phyloP scores from a whole-genome alignment of 202 grass and related monocot species.

The Setaria viridis region DNA sequence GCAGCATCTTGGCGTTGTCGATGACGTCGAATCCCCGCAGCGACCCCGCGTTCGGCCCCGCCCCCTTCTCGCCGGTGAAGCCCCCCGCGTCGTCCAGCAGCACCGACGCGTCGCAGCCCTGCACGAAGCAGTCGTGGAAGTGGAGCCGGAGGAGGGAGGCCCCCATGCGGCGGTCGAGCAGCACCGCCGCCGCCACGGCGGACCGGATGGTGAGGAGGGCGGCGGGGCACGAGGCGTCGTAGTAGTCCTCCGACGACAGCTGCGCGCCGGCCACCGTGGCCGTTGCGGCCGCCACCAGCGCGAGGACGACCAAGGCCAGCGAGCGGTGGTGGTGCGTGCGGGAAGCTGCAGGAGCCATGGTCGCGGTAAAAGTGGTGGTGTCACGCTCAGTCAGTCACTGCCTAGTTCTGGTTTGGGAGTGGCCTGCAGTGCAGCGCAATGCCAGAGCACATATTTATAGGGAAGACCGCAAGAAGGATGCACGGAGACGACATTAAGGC shows the following conservation, averaged over 20 bases:
- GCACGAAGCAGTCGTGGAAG: constrained; percentile 91
- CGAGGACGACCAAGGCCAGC: constrained; percentile 11
- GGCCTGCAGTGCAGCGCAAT: neutral
- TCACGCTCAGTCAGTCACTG: neutral
- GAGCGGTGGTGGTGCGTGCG: neutral
- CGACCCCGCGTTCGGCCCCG: constrained; percentile 56
- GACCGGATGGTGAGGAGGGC: constrained; percentile 49
- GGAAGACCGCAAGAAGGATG: neutral
- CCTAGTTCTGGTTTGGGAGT: neutral
- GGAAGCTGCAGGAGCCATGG: constrained; percentile 21
- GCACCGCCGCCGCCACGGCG: constrained; percentile 48
- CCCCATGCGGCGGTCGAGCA: constrained; percentile 52
- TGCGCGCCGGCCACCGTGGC: constrained; percentile 44
- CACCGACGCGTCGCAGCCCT: constrained; percentile 69
- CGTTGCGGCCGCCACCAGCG: neutral
- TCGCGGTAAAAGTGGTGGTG: neutral
- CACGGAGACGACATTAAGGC: neutral
- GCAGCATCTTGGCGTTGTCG: constrained; percentile 59
- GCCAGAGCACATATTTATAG: neutral
- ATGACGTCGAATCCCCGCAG: constrained; percentile 63
- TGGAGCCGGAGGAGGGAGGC: constrained; percentile 82
- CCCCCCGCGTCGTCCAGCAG: constrained; percentile 58
- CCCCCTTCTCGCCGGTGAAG: constrained; percentile 70
- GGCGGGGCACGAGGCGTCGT: constrained; percentile 60
- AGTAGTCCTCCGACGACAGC: constrained; percentile 65